These are phyloP conservation scores for Cercophora sp. DNA, from an alignment of 495 filamentous ascomycete species.

Conservation along the genomic window DNA sequence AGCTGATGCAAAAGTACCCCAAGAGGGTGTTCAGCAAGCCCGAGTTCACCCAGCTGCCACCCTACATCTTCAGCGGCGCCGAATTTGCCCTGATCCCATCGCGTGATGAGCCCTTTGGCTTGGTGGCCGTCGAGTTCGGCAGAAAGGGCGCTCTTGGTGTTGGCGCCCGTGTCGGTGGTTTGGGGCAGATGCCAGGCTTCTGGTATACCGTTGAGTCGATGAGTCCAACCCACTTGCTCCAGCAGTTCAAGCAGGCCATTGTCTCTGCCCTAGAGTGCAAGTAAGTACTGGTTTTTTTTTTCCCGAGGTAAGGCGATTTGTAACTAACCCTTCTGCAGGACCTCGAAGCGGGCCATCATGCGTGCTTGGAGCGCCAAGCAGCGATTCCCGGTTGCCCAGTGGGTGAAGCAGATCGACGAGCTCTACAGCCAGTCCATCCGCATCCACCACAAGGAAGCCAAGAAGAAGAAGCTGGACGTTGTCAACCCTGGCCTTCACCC, in stretches of 20 bases:
- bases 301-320: too few relatives aligned
- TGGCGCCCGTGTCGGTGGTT: conserved; percentile 58
- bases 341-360: conserved; percentile 56
- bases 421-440: conserved; percentile 51
- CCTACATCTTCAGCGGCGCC: conserved; percentile 69
- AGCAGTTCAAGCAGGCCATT: conserved; percentile 61
- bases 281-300: too few relatives aligned
- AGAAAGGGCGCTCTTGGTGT: conserved; percentile 63
- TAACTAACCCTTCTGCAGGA: too few relatives aligned
- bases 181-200: conserved; percentile 72
- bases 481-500: conserved; percentile 15
- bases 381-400: conserved; percentile 69
- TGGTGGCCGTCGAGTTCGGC: conserved; percentile 65
- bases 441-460: conserved; percentile 34
- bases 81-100: conserved; percentile 75
- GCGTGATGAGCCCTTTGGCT: conserved; percentile 70
- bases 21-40: conserved; percentile 67
- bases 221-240: conserved; percentile 10
- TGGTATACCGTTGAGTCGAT: conserved; percentile 63
- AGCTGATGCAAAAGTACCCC: conserved; percentile 66
- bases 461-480: conserved; percentile 30
- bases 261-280: conserved; percentile 62
- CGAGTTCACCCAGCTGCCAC: conserved; percentile 67
- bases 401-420: conserved; percentile 60
- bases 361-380: conserved; percentile 72